Evolutionary conservation across 2,329 filamentous ascomycete species (phyloP), one percentile per base, ranked within the genome.

Genomic region (Trichophyton mentagrophytes): DNA sequence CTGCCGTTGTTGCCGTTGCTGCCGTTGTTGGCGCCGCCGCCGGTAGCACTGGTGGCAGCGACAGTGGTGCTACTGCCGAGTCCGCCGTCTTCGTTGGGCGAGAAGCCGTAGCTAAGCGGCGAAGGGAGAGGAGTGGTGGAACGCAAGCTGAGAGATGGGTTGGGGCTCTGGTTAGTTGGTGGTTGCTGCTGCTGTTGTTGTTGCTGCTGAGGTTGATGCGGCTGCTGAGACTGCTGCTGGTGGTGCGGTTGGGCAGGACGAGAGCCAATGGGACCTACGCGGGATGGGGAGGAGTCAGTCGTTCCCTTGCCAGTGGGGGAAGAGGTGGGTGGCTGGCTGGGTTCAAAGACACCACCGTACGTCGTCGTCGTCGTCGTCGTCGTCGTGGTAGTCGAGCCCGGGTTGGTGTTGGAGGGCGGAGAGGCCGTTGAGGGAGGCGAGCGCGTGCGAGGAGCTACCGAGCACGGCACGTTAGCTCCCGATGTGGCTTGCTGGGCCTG

Each of bases 221-320:
- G 76, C 38, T 79, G 80, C 44, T 80, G 82, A 17, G 83, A 81
- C 2, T 38, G 33, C 33, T 30, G 33, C 33, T 30, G 20, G 8
- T 53, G 49, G 25, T 53, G 49, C 22, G 30, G 49, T 8, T 13
- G 49, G 9, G 22, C 13, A 30, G 92, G 92, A 51, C 93, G 87
- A 61, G 92, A 96, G 65, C 93, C 93, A 67, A 97, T 97, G 17
- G 93, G 92, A 22, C 90, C 92, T 59, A 97, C 90, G 61, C 81
- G 77, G 49, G 85, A 85, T 60, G 90, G 88, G 47, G 90, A 88
- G 5, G 90, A 95, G 58, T 76, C 73, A n/a, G 72, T 70, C 46
- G 36, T 44, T 61, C 86, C 86, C 8, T 90, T 90, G 25, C 92
- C 96, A 0, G 92, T 95, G 66, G 85, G 89, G 66, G 87, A 95